A percentile compares a stretch with the other conserved stretches of the same genome.
Conservation (phyloP, 1,284 basidiomycete species). For the Irpex sp. region DNA sequence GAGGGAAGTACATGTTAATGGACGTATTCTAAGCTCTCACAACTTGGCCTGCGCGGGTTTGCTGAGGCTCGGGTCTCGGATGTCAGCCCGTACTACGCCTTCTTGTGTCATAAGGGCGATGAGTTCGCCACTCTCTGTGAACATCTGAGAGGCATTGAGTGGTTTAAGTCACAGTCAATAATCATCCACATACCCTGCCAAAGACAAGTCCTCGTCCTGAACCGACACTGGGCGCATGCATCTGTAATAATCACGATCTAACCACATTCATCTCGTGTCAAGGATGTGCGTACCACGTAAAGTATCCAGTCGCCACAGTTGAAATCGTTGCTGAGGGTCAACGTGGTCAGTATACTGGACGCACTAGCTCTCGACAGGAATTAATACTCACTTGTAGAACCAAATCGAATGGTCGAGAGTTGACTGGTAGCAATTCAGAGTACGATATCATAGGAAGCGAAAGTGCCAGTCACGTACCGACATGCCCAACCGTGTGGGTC, state of each 20-base stretch:
- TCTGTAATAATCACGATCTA: constrained; percentile 33
- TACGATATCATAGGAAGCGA: too few species aligned
- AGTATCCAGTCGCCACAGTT: constrained; percentile 79
- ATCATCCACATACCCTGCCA: constrained; percentile 52
- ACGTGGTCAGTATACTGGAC: too few species aligned
- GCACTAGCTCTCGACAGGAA: not conserved
- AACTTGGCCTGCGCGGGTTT: constrained; percentile 33
- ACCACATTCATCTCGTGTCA: not conserved
- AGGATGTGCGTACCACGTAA: constrained; percentile 56
- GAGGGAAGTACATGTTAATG: not conserved
- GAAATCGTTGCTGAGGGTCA: constrained; percentile 56
- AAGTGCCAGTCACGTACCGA: constrained; percentile 42
- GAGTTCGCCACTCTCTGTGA: constrained; percentile 66
- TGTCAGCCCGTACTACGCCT: constrained; percentile 68
- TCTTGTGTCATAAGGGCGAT: constrained; percentile 83
- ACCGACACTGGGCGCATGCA: constrained; percentile 64
- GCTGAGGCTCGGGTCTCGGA: constrained; percentile 28
- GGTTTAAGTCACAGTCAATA: not conserved
- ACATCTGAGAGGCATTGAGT: constrained; percentile 47
- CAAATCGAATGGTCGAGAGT: constrained; percentile 85
- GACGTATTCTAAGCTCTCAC: constrained; percentile 19
- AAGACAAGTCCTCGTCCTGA: constrained; percentile 74
- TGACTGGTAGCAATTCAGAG: constrained; percentile 47
- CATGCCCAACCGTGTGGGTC: constrained; percentile 63
- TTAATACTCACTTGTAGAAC: constrained; percentile 70